phyloP scores from a whole-genome alignment of 2,329 filamentous ascomycete genomes.

The Pestalotiopsis sp. region DNA sequence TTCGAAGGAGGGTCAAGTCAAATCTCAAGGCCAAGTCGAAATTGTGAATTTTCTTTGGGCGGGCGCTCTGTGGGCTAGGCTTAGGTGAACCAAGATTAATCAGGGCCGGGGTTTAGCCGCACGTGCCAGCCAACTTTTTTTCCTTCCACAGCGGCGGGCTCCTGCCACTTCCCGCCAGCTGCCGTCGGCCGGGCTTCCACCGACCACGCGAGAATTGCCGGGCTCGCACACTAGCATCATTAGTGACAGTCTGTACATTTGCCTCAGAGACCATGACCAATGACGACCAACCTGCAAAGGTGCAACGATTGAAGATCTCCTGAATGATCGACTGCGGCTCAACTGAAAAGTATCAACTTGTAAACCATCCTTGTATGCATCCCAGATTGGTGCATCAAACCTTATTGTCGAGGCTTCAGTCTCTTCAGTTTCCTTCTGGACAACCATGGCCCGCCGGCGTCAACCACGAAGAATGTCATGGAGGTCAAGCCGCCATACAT shows the following conservation, averaged over 20 bases:
- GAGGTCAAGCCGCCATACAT: too few relatives aligned
- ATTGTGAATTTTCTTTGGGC: slow-evolving; percentile 11
- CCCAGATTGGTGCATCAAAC: neutral
- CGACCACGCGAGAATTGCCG: neutral
- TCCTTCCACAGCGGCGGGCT: neutral
- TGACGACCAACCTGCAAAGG: neutral
- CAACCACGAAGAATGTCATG: neutral
- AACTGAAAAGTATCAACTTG: neutral
- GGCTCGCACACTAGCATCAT: neutral
- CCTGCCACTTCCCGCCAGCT: neutral
- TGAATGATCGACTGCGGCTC: slow-evolving; percentile 2
- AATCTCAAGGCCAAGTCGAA: slow-evolving; percentile 6
- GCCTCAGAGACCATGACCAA: neutral
- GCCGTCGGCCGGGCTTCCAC: neutral
- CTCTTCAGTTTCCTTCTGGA: neutral
- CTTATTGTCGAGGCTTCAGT: neutral
- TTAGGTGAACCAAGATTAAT: slow-evolving; percentile 2
- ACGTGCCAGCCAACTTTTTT: neutral
- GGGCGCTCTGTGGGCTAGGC: slow-evolving; percentile 9
- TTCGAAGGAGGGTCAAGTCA: slow-evolving; percentile 3
- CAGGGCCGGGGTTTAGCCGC: slow-evolving; percentile 10
- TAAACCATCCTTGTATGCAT: neutral
- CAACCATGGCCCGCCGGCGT: neutral
- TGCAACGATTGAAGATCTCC: neutral
- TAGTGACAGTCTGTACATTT: neutral